These are phyloP conservation scores for Fusarium phyllophilum DNA, from an alignment of 2,329 filamentous ascomycete species.

Conservation along the genomic window DNA sequence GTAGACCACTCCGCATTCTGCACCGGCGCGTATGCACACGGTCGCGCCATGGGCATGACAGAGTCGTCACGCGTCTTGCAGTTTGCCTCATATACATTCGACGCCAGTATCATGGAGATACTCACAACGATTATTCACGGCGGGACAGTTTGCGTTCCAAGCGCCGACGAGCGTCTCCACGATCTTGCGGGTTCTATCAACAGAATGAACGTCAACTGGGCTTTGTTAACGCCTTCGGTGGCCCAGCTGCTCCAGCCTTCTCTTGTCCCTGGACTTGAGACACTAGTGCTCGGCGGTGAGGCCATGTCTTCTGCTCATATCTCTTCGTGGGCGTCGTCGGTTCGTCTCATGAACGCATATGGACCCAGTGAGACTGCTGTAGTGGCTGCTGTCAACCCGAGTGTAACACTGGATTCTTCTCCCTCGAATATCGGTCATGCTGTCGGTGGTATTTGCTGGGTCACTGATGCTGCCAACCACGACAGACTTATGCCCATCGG, in stretches of 20 bases:
- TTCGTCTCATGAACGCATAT: slow-evolving; percentile 36
- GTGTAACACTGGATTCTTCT: neutral
- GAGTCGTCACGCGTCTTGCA: slow-evolving; percentile 19
- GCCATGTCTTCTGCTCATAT: slow-evolving; percentile 36
- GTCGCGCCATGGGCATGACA: slow-evolving; percentile 10
- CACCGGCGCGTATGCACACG: slow-evolving; percentile 12
- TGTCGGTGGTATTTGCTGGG: slow-evolving; percentile 37
- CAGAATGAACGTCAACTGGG: slow-evolving; percentile 31
- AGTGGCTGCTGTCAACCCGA: slow-evolving; percentile 20
- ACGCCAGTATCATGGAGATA: slow-evolving; percentile 43
- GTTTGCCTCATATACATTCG: slow-evolving; percentile 41
- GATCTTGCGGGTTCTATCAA: slow-evolving; percentile 40
- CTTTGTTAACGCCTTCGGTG: slow-evolving; percentile 34
- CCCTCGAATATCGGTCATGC: slow-evolving; percentile 33
- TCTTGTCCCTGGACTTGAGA: slow-evolving; percentile 17
- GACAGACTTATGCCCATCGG: slow-evolving; percentile 44
- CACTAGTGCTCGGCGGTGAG: slow-evolving; percentile 36
- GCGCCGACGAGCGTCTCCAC: slow-evolving; percentile 51
- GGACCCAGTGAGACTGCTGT: slow-evolving; percentile 38
- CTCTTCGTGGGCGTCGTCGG: slow-evolving; percentile 18
- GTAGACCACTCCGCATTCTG: slow-evolving; percentile 20
- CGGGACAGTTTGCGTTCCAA: slow-evolving; percentile 49
- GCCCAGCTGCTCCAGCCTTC: slow-evolving; percentile 25
- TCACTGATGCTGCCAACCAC: slow-evolving; percentile 40
- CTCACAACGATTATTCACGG: slow-evolving; percentile 35